Evolutionary conservation across 1,284 basidiomycete species (phyloP).

Genomic region (Ceratobasidium sp.): DNA sequence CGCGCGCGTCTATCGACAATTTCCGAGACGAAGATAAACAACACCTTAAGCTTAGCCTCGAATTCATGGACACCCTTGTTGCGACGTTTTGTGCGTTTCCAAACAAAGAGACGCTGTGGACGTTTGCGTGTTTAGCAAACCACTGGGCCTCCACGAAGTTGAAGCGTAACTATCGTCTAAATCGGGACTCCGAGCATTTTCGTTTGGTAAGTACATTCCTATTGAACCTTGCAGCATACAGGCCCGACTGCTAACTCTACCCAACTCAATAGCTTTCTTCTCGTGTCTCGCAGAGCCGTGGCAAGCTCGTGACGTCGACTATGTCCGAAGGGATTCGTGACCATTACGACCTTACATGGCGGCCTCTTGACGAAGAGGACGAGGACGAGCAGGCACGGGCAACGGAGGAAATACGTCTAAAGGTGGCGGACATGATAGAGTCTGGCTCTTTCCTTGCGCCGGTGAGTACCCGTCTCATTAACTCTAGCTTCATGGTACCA

Average conservation of each 20-base stretch:
- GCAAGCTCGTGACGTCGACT: background rate
- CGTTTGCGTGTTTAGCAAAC: background rate
- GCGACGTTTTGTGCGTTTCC: background rate
- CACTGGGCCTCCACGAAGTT: constrained; percentile 1
- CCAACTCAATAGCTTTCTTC: background rate
- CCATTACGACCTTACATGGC: background rate
- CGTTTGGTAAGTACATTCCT: background rate
- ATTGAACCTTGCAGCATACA: background rate
- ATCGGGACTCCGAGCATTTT: background rate
- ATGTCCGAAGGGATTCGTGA: background rate
- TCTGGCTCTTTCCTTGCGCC: background rate
- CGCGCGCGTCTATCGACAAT: background rate
- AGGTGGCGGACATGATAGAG: background rate
- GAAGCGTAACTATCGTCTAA: background rate
- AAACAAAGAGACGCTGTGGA: background rate
- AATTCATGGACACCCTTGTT: constrained; percentile 1
- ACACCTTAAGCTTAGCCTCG: background rate
- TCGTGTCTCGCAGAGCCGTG: constrained; percentile 4
- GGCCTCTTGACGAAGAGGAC: background rate
- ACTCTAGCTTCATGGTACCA: background rate
- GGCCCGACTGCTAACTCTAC: background rate
- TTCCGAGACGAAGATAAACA: background rate
- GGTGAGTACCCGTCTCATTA: background rate
- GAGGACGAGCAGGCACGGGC: background rate
- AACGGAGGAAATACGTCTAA: background rate